Evolutionary conservation across 2,329 filamentous ascomycete species (phyloP), one percentile per base, ranked within the genome.

Genomic region (Paraphaeosphaeria minitans): DNA sequence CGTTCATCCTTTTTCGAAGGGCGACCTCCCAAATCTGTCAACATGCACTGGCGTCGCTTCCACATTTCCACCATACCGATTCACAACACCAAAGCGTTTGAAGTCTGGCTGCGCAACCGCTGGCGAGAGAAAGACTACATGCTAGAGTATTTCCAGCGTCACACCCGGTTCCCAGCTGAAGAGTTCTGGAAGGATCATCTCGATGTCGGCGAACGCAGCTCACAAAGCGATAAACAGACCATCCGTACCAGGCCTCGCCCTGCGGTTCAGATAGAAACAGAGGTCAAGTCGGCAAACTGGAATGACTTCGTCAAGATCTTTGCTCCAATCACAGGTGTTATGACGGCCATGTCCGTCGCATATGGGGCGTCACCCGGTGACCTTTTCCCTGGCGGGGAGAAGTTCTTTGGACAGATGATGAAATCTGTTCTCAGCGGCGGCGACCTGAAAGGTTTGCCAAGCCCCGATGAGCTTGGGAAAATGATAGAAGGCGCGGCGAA

Each of bases 41-140:
- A 97, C 77, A 93, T 98, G 82, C 90, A 96, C 78, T 99, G 94
- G 92, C 87, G 95, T 54, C 88, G 93, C 10, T 97, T 96, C 77
- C 85, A 86, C 35, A 75, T 97, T 14, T 84, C 85, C 22, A 87
- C 92, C 21, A 96, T 99, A 45, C 94, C 94, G 0, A 84, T 96
- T 10, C 84, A 92, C 33, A 86, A 89, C 66, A 83, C 85, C 16
- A 84, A 89, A 42, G 82, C 85, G 7, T 99, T 99, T 70, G 92
- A 96, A 57, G 70, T 83, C 3, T 99, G 95, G 95, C 82, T 98
- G 29, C 85, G 88, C 33, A 88, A 91, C 57, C 85, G 93, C 46
- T 99, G 95, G 95, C 86, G 89, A 52, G 93, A 97, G 74, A 99
- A 99, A 76, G 94, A 99, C 69, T 86, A 87, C 31, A 82, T 97